Conservation (phyloP, 1,139 yeast species). For the Debaryomycetaceae sp. region DNA sequence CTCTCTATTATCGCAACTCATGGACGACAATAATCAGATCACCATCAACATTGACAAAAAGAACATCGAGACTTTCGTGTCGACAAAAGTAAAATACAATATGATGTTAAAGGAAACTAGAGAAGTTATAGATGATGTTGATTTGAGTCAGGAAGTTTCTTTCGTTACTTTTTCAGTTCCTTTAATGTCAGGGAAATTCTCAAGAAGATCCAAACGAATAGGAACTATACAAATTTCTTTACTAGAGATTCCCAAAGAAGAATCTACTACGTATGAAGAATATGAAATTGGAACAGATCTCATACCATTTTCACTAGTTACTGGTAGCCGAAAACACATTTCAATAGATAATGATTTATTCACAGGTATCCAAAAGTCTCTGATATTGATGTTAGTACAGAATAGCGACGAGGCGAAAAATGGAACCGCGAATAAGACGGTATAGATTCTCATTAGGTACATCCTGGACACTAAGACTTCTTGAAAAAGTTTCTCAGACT, state of each 20-base stretch:
- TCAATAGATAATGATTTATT: not conserved
- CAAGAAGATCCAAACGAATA: constrained; percentile 17
- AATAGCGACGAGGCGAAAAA: not conserved
- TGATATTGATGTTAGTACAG: not conserved
- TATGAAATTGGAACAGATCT: constrained; percentile 25
- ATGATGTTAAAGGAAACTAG: constrained; percentile 5
- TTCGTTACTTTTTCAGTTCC: constrained; percentile 37
- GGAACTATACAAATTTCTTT: constrained; percentile 35
- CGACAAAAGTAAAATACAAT: constrained; percentile 9
- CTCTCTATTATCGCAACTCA: constrained; percentile 10
- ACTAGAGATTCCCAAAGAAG: constrained; percentile 16
- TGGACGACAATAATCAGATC: constrained; percentile 30
- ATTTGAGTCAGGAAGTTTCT: constrained; percentile 3
- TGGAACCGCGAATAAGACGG: not conserved
- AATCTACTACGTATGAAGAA: constrained; percentile 8
- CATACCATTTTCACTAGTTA: constrained; percentile 10
- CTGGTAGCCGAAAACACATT: not conserved
- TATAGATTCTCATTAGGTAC: not conserved
- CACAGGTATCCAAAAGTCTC: not conserved
- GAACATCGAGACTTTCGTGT: constrained; percentile 31
- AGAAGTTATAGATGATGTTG: constrained; percentile 7
- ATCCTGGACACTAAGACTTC: constrained; percentile 3
- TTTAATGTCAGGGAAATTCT: constrained; percentile 19
- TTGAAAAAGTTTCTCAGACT: constrained; percentile 17
- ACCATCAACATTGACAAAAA: constrained; percentile 19